Base-by-base conservation (phyloP, 331 rosid species). In the Cydonia oblonga region DNA sequence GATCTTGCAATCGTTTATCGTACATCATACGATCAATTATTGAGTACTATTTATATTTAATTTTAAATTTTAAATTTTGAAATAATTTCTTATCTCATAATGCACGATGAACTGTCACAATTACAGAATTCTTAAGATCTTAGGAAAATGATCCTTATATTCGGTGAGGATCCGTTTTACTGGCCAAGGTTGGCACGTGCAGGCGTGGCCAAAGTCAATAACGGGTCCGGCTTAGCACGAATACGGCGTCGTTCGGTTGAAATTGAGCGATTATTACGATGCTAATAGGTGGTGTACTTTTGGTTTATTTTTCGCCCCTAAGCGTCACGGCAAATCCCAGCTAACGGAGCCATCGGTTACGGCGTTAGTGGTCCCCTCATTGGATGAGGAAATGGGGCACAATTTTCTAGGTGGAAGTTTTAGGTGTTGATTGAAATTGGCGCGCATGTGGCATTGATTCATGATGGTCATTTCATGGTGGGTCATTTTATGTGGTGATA, bases 301-400 rank as follows among this genome's bases (percentile, higher is more conserved):
- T 42, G 26, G 59, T 38, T 46, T 46, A 13, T 59, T 24, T 38
- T 62, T 32, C 16, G 51, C 33, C 67, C 66, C 8, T 30, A 5
- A 7, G 42, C 23, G 20, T 3, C 10, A 23, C 32, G 64, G 51
- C 28, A 20, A 25, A 62, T 62, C 29, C 56, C 72, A 38, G 52
- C 64, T 70, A 51, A 80, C 70, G 77, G 80, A 80, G 79, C 72
- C 75, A 71, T 35, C 59, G 51, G n/a, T 59, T 54, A 77, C 80
- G 79, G 76, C 75, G 85, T 70, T 74, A 69, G 77, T 59, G 85
- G 78, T 60, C 86, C 77, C 73, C 30, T 26, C 23, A 4, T 4
- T 9, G 3, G 70, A 23, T 2, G 66, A 8, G 25, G 23, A 64
- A 61, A 14, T 19, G 68, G 40, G 46, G 11, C 84, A 66, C 71